Evolutionary conservation across 1,284 basidiomycete genomes (phyloP).

Genomic region (Ganoderma lucidum): DNA sequence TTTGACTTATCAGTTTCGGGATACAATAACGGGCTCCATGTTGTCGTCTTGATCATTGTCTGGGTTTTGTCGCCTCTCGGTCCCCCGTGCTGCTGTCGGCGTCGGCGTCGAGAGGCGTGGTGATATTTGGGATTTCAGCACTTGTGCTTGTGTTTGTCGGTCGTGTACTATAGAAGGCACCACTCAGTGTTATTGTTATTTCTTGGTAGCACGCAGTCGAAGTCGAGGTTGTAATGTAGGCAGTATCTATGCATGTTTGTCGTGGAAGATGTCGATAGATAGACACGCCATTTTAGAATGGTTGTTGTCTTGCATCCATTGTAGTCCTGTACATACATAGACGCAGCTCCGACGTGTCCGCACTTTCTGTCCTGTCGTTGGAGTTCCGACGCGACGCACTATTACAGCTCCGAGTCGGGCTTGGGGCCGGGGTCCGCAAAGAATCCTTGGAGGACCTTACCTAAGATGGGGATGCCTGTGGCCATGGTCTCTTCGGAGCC

Average conservation of each 20-base stretch:
- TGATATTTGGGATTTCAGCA: not conserved
- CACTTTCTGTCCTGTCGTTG: not conserved
- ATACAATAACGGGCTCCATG: not conserved
- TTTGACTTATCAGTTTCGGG: not conserved
- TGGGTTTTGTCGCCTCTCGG: not conserved
- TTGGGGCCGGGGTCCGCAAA: constrained; percentile 31
- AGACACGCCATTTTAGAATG: not conserved
- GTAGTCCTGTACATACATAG: not conserved
- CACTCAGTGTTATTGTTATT: not conserved
- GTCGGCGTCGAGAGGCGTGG: not conserved
- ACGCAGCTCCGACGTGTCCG: not conserved
- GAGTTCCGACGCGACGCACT: not conserved
- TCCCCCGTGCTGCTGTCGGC: not conserved
- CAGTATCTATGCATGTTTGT: not conserved
- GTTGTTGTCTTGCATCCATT: not conserved
- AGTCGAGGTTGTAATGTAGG: not conserved
- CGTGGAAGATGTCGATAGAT: not conserved
- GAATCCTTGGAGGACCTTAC: constrained; percentile 41
- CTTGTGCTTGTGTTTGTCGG: not conserved
- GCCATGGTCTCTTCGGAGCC: constrained; percentile 49
- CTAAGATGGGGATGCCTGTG: constrained; percentile 44
- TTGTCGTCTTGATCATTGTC: not conserved
- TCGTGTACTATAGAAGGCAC: not conserved
- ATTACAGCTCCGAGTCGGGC: not conserved
- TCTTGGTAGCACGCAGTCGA: not conserved